A percentile compares a stretch with the other conserved stretches of the same genome.
Evolutionary conservation across 306 rosid genomes (phyloP).

Genomic region (Dryas drummondii): DNA sequence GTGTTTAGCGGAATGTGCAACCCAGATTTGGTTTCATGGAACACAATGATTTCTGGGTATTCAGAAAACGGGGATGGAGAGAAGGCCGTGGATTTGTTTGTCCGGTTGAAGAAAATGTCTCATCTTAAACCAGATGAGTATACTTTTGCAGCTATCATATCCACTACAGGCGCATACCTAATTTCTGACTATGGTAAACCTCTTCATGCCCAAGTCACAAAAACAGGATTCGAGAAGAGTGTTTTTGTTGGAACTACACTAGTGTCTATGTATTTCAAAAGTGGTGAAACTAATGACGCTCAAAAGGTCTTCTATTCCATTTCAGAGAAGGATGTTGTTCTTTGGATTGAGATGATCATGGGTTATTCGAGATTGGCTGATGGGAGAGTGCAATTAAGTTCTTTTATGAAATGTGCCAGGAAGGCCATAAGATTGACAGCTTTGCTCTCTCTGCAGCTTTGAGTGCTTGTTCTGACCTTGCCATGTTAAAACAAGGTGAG

Average conservation of each 20-base stretch:
- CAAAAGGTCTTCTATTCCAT: conserved; percentile 47
- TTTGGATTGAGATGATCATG: conserved; percentile 85
- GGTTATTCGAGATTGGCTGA: conserved; percentile 57
- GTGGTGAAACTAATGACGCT: conserved; percentile 55
- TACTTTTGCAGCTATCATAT: conserved; percentile 61
- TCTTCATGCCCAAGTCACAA: conserved; percentile 65
- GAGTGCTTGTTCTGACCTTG: conserved; percentile 74
- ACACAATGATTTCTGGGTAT: conserved; percentile 78
- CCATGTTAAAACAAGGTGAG: conserved; percentile 73
- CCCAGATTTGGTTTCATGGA: conserved; percentile 78
- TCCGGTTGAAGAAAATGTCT: conserved; percentile 34
- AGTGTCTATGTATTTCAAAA: conserved; percentile 73
- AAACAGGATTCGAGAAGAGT: conserved; percentile 53
- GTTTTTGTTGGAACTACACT: conserved; percentile 71
- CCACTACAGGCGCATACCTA: conserved; percentile 43
- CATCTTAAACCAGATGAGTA: conserved; percentile 65
- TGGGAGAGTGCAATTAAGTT: conserved; percentile 49
- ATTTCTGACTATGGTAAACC: conserved; percentile 52
- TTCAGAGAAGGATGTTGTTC: conserved; percentile 60
- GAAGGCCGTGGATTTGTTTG: conserved; percentile 57
- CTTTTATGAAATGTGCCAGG: conserved; percentile 56
- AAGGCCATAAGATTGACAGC: conserved; percentile 50
- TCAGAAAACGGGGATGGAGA: conserved; percentile 57
- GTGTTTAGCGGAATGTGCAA: conserved; percentile 50
- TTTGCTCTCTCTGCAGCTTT: conserved; percentile 70